A percentile compares a stretch with the other conserved stretches of the same genome.
phyloP scores from a whole-genome alignment of 2,329 filamentous ascomycete genomes.

The Sporothrix pseudoabietina region DNA sequence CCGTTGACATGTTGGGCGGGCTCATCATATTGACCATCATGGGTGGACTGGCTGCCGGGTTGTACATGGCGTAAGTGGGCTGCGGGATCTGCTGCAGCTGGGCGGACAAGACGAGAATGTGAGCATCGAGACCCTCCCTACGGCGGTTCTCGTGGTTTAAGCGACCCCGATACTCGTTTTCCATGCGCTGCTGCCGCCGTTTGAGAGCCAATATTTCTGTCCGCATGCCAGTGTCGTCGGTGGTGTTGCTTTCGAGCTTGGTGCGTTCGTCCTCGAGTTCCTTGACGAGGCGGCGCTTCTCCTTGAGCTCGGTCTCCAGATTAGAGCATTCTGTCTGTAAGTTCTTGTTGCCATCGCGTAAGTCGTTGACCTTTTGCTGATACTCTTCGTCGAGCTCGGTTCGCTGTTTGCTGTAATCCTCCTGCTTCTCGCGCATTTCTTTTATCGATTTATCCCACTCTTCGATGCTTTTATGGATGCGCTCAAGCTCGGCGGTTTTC shows the following conservation, averaged over 20 bases:
- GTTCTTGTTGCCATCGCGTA: conserved; percentile 58
- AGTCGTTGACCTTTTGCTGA: conserved; percentile 54
- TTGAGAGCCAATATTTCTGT: conserved; percentile 55
- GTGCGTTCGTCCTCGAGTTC: conserved; percentile 71
- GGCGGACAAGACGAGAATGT: conserved; percentile 51
- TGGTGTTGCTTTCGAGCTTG: conserved; percentile 63
- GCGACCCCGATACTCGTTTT: conserved; percentile 56
- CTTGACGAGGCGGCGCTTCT: conserved; percentile 71
- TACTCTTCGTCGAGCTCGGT: conserved; percentile 54
- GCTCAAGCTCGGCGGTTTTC: conserved; percentile 68
- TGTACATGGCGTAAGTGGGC: conserved; percentile 46
- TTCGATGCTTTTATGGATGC: conserved; percentile 68
- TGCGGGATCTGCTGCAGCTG: conserved; percentile 48
- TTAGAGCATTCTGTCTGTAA: conserved; percentile 65
- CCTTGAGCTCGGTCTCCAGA: conserved; percentile 72
- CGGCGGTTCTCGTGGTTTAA: conserved; percentile 53
- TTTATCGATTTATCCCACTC: conserved; percentile 68
- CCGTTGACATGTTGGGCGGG: conserved; percentile 22
- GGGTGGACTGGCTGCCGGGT: conserved; percentile 28
- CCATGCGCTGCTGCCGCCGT: conserved; percentile 58
- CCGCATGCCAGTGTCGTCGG: conserved; percentile 61
- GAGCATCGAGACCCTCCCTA: conserved; percentile 51
- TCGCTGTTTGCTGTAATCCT: conserved; percentile 58
- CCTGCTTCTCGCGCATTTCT: conserved; percentile 59
- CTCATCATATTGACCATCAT: background rate